Percentiles rank a stretch among this genome's conserved stretches.
Evolutionary conservation across 495 filamentous ascomycete genomes (phyloP).

Genomic region (Hypoxylon perforatum): DNA sequence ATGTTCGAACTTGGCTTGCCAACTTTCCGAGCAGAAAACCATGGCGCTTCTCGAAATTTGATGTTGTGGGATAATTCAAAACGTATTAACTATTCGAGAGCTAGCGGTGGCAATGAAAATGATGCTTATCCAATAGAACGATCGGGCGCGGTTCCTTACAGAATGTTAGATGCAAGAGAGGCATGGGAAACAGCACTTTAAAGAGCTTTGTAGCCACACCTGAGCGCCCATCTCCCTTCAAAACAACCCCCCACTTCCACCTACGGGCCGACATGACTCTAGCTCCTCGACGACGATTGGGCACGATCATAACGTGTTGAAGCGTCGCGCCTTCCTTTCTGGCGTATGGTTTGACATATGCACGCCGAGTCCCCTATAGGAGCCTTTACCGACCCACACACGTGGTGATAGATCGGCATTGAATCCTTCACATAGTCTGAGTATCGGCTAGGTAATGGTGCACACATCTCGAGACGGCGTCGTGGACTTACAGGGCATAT

Average conservation of each 20-base stretch:
- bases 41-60: constrained; percentile 14
- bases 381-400: constrained; percentile 41
- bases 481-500: constrained; percentile 30
- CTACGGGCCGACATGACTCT: constrained; percentile 35
- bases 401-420: constrained; percentile 45
- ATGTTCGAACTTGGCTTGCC: constrained; percentile 3
- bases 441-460: constrained; percentile 40
- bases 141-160: constrained; percentile 2
- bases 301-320: constrained; percentile 28
- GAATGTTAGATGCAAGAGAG: constrained; percentile 8
- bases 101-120: constrained; percentile 13
- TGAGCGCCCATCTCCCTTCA: constrained; percentile 23
- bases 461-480: constrained; percentile 39
- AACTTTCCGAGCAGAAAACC: constrained; percentile 14
- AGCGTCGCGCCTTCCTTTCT: constrained; percentile 39
- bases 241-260: constrained; percentile 31
- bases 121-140: constrained; percentile 8
- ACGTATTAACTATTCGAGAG: constrained; percentile 2
- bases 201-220: constrained; percentile 21
- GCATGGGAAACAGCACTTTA: constrained; percentile 34
- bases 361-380: constrained; percentile 33
- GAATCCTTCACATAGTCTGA: constrained; percentile 34
- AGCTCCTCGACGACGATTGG: constrained; percentile 34
- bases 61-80: constrained; percentile 9
- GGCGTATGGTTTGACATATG: constrained; percentile 30